These are phyloP conservation scores for Globisporangium recalcitrans DNA, from an alignment of 352 stramenopile genomes.

Conservation along the genomic window DNA sequence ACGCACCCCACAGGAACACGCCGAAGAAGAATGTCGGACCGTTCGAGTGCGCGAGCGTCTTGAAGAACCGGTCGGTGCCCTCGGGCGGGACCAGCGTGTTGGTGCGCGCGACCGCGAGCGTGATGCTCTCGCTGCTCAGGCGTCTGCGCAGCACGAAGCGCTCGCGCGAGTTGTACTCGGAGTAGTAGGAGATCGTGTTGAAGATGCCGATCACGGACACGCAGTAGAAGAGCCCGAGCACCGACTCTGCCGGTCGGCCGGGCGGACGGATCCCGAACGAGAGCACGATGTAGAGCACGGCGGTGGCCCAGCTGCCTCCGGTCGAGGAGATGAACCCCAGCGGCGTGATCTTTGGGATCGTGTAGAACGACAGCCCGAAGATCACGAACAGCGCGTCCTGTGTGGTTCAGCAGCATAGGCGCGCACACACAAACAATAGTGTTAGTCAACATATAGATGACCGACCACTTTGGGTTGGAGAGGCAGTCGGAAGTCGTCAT, in stretches of 20 bases:
- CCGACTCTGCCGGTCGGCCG: conserved; percentile 32
- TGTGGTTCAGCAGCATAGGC: conserved; percentile 8
- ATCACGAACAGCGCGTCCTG: conserved; percentile 80
- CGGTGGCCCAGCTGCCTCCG: conserved; percentile 64
- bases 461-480: not conserved
- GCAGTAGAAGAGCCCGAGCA: conserved; percentile 64
- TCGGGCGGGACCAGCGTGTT: conserved; percentile 24
- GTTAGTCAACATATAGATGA: not conserved
- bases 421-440: not conserved
- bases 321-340: conserved; percentile 72
- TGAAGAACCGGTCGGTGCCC: conserved; percentile 16
- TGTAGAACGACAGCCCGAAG: conserved; percentile 83
- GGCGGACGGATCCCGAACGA: conserved; percentile 54
- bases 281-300: conserved; percentile 46
- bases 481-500: not conserved
- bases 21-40: conserved; percentile 57
- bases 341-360: conserved; percentile 79
- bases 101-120: conserved; percentile 61
- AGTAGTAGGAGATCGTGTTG: conserved; percentile 84
- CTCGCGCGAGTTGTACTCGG: conserved; percentile 78
- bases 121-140: conserved; percentile 74
- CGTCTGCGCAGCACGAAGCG: conserved; percentile 65
- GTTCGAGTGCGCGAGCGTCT: conserved; percentile 27
- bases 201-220: conserved; percentile 76
- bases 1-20: conserved; percentile 67